Conservation (phyloP, 768 basidiomycete species). For the Candolleomyces eurysporus region DNA sequence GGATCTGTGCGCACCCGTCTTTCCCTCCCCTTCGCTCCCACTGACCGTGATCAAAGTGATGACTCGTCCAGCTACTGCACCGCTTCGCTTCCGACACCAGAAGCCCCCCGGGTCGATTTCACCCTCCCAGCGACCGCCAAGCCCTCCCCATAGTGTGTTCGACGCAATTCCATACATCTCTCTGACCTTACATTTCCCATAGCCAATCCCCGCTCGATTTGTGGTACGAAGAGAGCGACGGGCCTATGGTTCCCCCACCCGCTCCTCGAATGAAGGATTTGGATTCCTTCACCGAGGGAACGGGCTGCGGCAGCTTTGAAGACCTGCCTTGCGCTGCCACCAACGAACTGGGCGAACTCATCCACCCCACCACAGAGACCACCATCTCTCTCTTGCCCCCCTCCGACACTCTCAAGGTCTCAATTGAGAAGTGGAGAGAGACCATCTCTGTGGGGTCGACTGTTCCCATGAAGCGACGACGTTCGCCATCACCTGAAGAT, state of each 20-base stretch:
- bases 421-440: slow-evolving; percentile 40
- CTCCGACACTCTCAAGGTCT: slow-evolving; percentile 19
- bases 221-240: slow-evolving; percentile 17
- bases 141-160: slow-evolving; percentile 14
- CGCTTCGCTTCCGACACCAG: slow-evolving; percentile 32
- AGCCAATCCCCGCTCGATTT: slow-evolving; percentile 4
- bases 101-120: slow-evolving; percentile 13
- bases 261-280: slow-evolving; percentile 55
- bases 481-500: slow-evolving; percentile 35
- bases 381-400: slow-evolving; percentile 24
- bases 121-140: slow-evolving; percentile 6
- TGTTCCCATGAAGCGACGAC: slow-evolving; percentile 34
- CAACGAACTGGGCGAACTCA: slow-evolving; percentile 33
- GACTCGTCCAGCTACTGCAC: slow-evolving; percentile 31
- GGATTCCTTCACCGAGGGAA: slow-evolving; percentile 62
- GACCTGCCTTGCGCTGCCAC: slow-evolving; percentile 35
- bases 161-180: slow-evolving; percentile 5
- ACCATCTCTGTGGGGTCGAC: slow-evolving; percentile 28
- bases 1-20: neutral
- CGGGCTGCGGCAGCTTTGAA: slow-evolving; percentile 51
- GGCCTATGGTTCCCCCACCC: slow-evolving; percentile 30
- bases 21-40: neutral
- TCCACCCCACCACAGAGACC: slow-evolving; percentile 24
- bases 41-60: slow-evolving; percentile 18
- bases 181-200: slow-evolving; percentile 4